phyloP scores from a whole-genome alignment of 148 eudicot genomes.

The Oxyria digyna region DNA sequence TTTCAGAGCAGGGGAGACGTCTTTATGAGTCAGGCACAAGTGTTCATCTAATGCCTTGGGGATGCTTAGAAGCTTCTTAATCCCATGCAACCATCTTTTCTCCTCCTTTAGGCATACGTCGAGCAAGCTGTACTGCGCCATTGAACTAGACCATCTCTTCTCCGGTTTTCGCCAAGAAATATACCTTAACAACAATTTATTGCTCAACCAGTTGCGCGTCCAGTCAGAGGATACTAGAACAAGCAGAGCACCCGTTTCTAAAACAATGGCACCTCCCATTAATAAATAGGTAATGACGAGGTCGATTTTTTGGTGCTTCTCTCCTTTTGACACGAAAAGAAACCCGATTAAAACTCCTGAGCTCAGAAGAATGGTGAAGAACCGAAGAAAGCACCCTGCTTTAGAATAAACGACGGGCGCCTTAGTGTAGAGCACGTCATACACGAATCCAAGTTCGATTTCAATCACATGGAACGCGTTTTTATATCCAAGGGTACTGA shows the following conservation, averaged over 20 bases:
- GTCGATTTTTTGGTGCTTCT: constrained; percentile 16
- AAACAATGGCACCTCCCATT: constrained; percentile 17
- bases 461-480: constrained; percentile 36
- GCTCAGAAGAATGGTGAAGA: constrained; percentile 9
- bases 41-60: constrained; percentile 15
- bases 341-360: constrained; percentile 13
- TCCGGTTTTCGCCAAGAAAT: not conserved
- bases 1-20: constrained; percentile 20
- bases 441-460: constrained; percentile 38
- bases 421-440: constrained; percentile 37
- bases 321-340: not conserved
- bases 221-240: constrained; percentile 26
- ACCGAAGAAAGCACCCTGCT: constrained; percentile 15
- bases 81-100: not conserved
- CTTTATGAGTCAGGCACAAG: constrained; percentile 9
- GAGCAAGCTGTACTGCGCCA: constrained; percentile 30
- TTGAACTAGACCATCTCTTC: constrained; percentile 31
- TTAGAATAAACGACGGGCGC: constrained; percentile 19
- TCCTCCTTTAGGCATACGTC: constrained; percentile 16
- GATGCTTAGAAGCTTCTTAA: constrained; percentile 14
- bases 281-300: constrained; percentile 26
- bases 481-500: not conserved
- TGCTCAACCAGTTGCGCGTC: constrained; percentile 20
- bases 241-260: constrained; percentile 21
- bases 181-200: not conserved